A percentile compares a stretch with the other conserved stretches of the same genome.
These are phyloP conservation scores for Fragaria ananassa DNA, from an alignment of 306 rosid species.

Conservation along the genomic window DNA sequence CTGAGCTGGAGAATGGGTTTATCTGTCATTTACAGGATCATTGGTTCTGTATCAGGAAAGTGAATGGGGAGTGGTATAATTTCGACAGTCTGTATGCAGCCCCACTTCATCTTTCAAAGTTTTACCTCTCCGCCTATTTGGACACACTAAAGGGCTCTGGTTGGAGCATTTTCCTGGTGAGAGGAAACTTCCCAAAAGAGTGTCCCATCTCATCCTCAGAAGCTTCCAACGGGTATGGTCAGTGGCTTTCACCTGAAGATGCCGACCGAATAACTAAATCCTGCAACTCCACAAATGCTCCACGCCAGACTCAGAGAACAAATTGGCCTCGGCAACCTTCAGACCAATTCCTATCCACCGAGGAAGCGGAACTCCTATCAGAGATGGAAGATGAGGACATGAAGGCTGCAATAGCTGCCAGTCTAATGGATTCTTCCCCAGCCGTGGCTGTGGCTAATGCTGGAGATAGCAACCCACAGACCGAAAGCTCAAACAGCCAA, in stretches of 20 bases:
- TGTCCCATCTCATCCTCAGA: slow-evolving; percentile 83
- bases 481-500: slow-evolving; percentile 34
- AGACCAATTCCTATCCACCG: slow-evolving; percentile 36
- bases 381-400: slow-evolving; percentile 85
- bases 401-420: slow-evolving; percentile 91
- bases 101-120: slow-evolving; percentile 88
- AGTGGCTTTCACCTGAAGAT: slow-evolving; percentile 94
- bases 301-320: slow-evolving; percentile 42
- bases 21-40: slow-evolving; percentile 94
- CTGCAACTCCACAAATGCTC: slow-evolving; percentile 64
- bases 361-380: slow-evolving; percentile 51
- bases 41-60: slow-evolving; percentile 97
- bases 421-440: slow-evolving; percentile 66
- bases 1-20: slow-evolving; percentile 88
- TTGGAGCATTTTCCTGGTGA: slow-evolving; percentile 96
- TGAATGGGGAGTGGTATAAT: slow-evolving; percentile 92
- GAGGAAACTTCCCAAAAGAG: slow-evolving; percentile 91
- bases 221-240: slow-evolving; percentile 89
- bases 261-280: slow-evolving; percentile 94
- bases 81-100: slow-evolving; percentile 97
- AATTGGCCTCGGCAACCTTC: slow-evolving; percentile 32
- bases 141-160: slow-evolving; percentile 91
- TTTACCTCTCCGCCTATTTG: slow-evolving; percentile 90
- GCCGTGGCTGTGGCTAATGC: slow-evolving; percentile 23
- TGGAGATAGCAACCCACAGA: slow-evolving; percentile 32